phyloP scores from a whole-genome alignment of 345 rosid genomes.

The Pistacia atlantica region DNA sequence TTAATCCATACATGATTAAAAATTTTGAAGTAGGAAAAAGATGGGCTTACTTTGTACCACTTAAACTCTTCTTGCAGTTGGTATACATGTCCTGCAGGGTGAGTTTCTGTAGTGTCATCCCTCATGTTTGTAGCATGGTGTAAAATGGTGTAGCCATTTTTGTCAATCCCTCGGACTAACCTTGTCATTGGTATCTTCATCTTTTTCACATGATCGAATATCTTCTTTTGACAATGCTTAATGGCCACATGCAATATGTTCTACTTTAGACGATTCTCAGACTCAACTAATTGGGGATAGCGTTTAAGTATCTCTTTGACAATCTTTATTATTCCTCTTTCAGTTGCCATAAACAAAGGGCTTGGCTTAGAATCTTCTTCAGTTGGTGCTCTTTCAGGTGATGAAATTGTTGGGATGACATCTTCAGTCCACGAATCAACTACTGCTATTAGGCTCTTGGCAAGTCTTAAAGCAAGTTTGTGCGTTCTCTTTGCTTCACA shows the following conservation, averaged over 20 bases:
- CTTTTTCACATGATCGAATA: not conserved
- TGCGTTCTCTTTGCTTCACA: no score
- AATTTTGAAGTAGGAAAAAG: no score
- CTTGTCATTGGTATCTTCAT: not conserved
- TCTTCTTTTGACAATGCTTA: not conserved
- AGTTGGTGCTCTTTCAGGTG: no score
- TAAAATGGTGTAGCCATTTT: not conserved
- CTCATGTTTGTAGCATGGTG: not conserved
- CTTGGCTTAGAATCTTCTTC: not conserved
- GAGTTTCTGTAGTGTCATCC: no score
- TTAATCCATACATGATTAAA: no score
- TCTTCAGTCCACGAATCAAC: no score
- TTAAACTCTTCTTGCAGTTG: no score
- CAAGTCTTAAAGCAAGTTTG: no score
- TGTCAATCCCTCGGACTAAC: not conserved
- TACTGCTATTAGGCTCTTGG: no score
- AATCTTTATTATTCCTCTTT: not conserved
- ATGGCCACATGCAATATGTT: constrained; percentile 5
- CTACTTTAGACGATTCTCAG: not conserved
- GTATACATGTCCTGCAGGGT: no score
- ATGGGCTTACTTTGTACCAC: no score
- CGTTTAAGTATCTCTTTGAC: not conserved
- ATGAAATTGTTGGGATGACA: no score
- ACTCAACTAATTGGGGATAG: not conserved
- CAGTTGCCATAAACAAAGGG: not conserved